Evolutionary conservation across 352 stramenopile species (phyloP), one percentile per base, ranked within the genome.

Genomic region (Phytophthora chlamydospora): DNA sequence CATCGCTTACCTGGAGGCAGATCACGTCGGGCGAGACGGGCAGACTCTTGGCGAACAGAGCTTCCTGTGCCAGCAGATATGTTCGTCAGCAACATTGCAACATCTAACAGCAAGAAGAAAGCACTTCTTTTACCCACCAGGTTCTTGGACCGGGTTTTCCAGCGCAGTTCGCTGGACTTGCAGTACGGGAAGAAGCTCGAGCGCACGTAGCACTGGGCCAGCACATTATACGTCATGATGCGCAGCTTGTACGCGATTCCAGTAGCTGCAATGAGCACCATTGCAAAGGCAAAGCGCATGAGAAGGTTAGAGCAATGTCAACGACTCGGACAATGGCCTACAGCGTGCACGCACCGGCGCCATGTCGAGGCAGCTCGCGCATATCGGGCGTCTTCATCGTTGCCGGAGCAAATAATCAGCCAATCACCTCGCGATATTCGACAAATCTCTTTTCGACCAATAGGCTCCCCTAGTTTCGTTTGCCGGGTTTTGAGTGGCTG

Each of bases 211-310:
- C 73, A 87, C 58, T 95, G 86, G 31, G 86, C 86, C 31, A 95
- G 68, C 43, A 93, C 86, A 49, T 95, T 95, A 69, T 93, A 95
- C 61, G 84, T 93, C 85, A 95, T 93, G n/a, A 95, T 80, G 2
- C 66, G 47, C 55, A 92, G 68, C 44, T 66, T 74, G n/a, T 80
- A 73, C 31, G 45, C 53, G 5, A 34, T 51, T 29, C 34, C 62
- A 63, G 27, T 53, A 32, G 45, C 57, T 69, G 16, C n/a, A 45
- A 13, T 24, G 24, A 13, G 24, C 43, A 32, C 14, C 27, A 49
- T 33, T 9, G 5, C 27, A 29, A 27, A 29, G 13, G 3, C 10
- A 62, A 2, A 42, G 8, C 35, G 33, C 19, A 9, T n/a, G 9
- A 21, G 56, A 42, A 60, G 17, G 17, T 66, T n/a, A 62, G 16